A percentile compares a stretch with the other conserved stretches of the same genome.
phyloP scores from a whole-genome alignment of 768 basidiomycete species.

The Mycena albidolilacea region DNA sequence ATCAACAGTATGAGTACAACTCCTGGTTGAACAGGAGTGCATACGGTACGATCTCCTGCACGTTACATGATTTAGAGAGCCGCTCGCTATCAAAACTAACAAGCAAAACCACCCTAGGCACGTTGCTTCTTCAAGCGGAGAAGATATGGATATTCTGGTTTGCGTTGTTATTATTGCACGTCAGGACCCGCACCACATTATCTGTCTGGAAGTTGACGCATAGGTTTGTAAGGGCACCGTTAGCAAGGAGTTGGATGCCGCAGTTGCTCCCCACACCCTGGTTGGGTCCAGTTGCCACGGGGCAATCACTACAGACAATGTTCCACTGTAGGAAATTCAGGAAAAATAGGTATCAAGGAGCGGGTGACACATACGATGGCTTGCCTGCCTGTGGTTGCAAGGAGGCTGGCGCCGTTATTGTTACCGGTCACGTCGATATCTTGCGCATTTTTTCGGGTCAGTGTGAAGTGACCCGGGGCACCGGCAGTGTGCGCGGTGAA shows the following conservation, averaged over 20 bases:
- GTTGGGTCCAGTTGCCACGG: not conserved
- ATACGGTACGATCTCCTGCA: no score
- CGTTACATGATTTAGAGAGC: not conserved
- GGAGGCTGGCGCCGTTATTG: not conserved
- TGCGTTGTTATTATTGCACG: not conserved
- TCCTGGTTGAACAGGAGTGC: no score
- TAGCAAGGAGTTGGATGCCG: not conserved
- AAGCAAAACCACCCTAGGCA: not conserved
- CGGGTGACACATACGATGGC: not conserved
- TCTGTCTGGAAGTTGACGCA: not conserved
- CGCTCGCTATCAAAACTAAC: not conserved
- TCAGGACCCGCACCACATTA: not conserved
- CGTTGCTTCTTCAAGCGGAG: not conserved
- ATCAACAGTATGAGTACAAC: no score
- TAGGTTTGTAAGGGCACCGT: not conserved
- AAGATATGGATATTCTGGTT: constrained; percentile 1
- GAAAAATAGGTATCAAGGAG: not conserved
- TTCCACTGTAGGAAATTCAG: not conserved
- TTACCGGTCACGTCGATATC: not conserved
- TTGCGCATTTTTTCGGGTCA: not conserved
- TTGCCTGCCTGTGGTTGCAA: not conserved
- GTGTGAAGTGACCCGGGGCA: not conserved
- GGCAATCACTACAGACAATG: not conserved
- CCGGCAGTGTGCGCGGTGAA: not conserved
- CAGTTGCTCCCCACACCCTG: not conserved